Evolutionary conservation across 148 eudicot species (phyloP).

Genomic region (Silene conica): DNA sequence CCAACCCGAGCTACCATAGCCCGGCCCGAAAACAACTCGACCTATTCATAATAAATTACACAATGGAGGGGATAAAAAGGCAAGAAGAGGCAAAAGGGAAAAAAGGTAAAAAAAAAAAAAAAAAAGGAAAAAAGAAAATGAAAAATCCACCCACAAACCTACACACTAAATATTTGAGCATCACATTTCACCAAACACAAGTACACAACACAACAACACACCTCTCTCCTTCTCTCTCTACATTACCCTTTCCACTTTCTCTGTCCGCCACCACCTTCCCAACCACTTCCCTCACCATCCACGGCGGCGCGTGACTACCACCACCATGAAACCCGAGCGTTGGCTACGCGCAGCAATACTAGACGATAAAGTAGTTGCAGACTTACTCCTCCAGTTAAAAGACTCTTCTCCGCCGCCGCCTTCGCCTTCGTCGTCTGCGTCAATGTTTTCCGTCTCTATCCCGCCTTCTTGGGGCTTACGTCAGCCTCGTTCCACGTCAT

Average conservation of each 20-base stretch:
- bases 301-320: not conserved
- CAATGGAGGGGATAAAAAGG: no score
- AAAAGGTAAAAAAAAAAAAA: not conserved
- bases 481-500: slow-evolving; percentile 24
- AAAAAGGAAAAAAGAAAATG: not conserved
- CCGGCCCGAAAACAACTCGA: no score
- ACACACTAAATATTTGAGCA: not conserved
- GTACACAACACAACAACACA: slow-evolving; percentile 13
- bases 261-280: slow-evolving; percentile 13
- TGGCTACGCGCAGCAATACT: slow-evolving; percentile 34
- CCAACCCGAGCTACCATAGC: no score
- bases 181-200: slow-evolving; percentile 13
- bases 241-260: slow-evolving; percentile 10
- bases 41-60: no score
- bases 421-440: not conserved
- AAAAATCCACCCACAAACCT: slow-evolving; percentile 6
- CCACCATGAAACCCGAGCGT: slow-evolving; percentile 28
- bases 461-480: slow-evolving; percentile 35
- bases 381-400: slow-evolving; percentile 31
- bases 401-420: not conserved
- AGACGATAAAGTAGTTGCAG: slow-evolving; percentile 38
- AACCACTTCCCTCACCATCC: no score
- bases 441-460: not conserved
- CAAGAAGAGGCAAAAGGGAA: no score
- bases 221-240: not conserved